Evolutionary conservation across 306 rosid species (phyloP).

Genomic region (Mucuna pruriens): DNA sequence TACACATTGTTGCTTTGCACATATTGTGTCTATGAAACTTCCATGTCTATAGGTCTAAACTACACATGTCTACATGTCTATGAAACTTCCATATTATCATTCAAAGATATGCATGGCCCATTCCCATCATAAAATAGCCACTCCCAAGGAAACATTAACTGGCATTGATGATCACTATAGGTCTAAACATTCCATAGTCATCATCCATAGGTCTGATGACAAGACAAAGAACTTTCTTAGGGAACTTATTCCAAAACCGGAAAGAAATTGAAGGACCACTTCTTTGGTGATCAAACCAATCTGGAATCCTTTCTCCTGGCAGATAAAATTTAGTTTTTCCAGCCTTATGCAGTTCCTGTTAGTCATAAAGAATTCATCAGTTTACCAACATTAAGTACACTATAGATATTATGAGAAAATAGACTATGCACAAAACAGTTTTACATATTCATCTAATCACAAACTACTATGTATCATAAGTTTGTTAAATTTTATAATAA

Average conservation of each 20-base stretch:
- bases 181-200: not conserved
- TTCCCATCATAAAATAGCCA: not conserved
- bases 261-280: constrained; percentile 8
- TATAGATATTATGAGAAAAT: too few species aligned
- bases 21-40: not conserved
- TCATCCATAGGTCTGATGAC: not conserved
- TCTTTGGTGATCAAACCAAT: not conserved
- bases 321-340: not conserved
- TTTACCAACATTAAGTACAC: not conserved
- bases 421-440: too few species aligned
- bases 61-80: too few species aligned
- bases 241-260: constrained; percentile 2
- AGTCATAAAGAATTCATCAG: not conserved
- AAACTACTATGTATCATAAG: too few species aligned
- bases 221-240: not conserved
- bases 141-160: not conserved
- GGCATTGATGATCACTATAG: not conserved
- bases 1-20: not conserved
- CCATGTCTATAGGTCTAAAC: not conserved
- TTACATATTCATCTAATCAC: too few species aligned
- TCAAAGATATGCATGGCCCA: not conserved
- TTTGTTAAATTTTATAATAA: too few species aligned
- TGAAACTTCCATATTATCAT: not conserved
- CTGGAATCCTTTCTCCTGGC: constrained; percentile 2
- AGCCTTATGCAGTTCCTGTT: not conserved